Evolutionary conservation across 2,329 filamentous ascomycete species (phyloP), one percentile per base, ranked within the genome.

Genomic region (Exophiala dermatitidis): DNA sequence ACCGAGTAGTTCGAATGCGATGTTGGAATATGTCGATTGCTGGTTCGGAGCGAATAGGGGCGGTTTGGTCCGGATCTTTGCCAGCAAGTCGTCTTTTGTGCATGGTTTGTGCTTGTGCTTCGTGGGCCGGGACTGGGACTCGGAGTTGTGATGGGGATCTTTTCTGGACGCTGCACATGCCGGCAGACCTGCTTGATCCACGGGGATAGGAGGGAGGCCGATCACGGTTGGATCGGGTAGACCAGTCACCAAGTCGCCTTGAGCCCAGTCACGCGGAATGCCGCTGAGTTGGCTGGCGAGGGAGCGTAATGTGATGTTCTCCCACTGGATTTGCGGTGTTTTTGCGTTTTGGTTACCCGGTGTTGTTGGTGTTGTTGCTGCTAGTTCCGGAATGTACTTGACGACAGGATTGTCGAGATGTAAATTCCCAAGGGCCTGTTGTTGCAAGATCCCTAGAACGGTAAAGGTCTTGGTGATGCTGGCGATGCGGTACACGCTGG

Each of bases 381-480:
- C 43, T 5, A 63, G 46, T 6, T 46, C 45, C 3, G 61, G 47
- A 1, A 66, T 41, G 46, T 64, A 66, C 28, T 57, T 57, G 1
- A 57, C 52, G 8, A 65, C 54, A 3, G 60, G 42, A 43, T 65
- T 61, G n/a, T 66, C 64, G 9, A 67, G 59, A 29, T 57, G 55
- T 12, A 66, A 48, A 4, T 62, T 64, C 1, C 63, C 64, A 1
- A 57, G 61, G 2, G 53, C 61, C 41, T 66, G 60, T 29, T 63
- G 64, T 34, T 65, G 54, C 8, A 67, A 52, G 10, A 67, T 53
- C 5, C 61, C 63, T 19, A 65, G 48, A 3, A 60, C 60, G 6
- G 65, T 67, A 45, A 66, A 65, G 1, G 60, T 42, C 54, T 64
- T 66, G 29, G 63, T 64, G 37, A 64, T 64, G 50, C 62, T 64